Evolutionary conservation across 2,329 filamentous ascomycete genomes (phyloP).

Genomic region (Aspergillus phoenicis): DNA sequence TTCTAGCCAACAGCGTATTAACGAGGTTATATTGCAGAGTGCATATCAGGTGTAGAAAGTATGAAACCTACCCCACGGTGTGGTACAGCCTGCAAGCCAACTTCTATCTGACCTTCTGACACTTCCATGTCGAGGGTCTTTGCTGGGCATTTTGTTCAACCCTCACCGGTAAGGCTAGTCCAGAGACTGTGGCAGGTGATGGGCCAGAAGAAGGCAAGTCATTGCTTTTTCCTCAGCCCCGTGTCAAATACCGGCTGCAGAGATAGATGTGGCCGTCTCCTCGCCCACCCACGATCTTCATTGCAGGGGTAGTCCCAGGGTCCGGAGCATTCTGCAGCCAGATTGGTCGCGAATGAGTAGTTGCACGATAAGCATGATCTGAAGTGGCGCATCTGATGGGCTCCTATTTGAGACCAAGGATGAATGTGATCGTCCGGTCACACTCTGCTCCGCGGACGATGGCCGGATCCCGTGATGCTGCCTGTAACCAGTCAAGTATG

Average conservation of each 20-base stretch:
- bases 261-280: not conserved
- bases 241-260: not conserved
- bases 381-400: not conserved
- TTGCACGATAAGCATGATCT: slow-evolving; percentile 11
- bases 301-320: slow-evolving; percentile 1
- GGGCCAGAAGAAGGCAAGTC: not conserved
- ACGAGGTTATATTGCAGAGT: not conserved
- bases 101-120: slow-evolving; percentile 5
- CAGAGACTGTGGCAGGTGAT: not conserved
- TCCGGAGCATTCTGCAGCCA: not conserved
- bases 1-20: not conserved
- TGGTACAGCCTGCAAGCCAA: not conserved
- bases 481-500: not conserved
- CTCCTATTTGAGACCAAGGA: not conserved
- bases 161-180: not conserved
- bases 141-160: not conserved
- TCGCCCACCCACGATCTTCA: not conserved
- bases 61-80: not conserved
- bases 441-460: not conserved
- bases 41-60: not conserved
- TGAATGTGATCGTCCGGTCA: slow-evolving; percentile 8
- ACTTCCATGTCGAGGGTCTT: not conserved
- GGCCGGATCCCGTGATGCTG: slow-evolving; percentile 6
- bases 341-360: not conserved
- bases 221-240: slow-evolving; percentile 4